Conservation (phyloP, 2,329 filamentous ascomycete genomes). For the Exophiala sp. region DNA sequence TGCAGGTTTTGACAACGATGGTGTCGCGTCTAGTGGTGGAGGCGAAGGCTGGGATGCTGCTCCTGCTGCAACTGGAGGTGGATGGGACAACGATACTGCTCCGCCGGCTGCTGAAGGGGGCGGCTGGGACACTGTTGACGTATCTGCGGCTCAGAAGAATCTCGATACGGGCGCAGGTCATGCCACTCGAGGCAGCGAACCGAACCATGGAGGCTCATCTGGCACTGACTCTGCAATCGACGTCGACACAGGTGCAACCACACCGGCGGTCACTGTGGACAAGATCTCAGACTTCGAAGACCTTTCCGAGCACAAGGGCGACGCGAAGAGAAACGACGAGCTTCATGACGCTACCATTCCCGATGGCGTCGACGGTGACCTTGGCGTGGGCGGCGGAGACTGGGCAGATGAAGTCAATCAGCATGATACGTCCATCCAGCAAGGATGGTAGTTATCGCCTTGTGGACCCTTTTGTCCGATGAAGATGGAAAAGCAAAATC, state of each 20-base stretch:
- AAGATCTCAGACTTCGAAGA: not conserved
- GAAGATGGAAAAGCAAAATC: not conserved
- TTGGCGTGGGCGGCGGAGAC: slow-evolving; percentile 1
- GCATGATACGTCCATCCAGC: not conserved
- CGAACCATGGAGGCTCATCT: not conserved
- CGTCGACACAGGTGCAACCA: not conserved
- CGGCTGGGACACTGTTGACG: not conserved
- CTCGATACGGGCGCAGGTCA: slow-evolving; percentile 4
- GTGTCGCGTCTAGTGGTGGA: not conserved
- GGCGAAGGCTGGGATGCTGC: not conserved
- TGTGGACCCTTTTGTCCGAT: not conserved
- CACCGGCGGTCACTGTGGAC: not conserved
- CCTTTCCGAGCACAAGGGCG: not conserved
- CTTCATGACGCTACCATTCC: not conserved
- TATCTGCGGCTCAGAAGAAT: not conserved
- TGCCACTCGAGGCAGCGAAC: not conserved
- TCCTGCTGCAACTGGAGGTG: not conserved
- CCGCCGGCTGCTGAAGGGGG: not conserved
- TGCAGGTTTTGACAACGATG: not conserved
- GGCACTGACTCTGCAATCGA: slow-evolving; percentile 8
- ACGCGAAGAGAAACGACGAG: not conserved
- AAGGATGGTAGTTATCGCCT: slow-evolving; percentile 8
- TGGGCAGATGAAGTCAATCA: slow-evolving; percentile 24
- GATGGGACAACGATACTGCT: not conserved
- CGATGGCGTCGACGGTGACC: not conserved